Conservation (phyloP, 805 yeast genomes). For the Spathaspora passalidarum region DNA sequence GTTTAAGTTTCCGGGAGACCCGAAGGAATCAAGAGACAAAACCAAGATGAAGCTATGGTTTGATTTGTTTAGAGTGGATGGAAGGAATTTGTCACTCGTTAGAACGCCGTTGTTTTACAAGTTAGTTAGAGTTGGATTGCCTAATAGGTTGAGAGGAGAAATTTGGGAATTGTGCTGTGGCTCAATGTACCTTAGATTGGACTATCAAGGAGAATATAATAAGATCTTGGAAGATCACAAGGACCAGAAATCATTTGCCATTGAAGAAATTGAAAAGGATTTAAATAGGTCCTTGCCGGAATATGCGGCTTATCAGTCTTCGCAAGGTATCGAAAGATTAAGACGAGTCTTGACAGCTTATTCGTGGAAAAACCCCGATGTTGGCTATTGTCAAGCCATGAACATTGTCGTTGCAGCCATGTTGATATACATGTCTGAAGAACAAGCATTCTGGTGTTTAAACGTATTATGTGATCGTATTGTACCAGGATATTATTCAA, state of each 20-base stretch:
- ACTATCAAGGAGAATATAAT: slow-evolving; percentile 58
- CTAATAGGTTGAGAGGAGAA: slow-evolving; percentile 93
- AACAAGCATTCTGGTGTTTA: slow-evolving; percentile 95
- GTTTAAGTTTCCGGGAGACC: slow-evolving; percentile 88
- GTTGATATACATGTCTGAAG: slow-evolving; percentile 85
- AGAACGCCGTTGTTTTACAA: slow-evolving; percentile 76
- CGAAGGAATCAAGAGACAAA: slow-evolving; percentile 72
- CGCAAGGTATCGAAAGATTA: slow-evolving; percentile 80
- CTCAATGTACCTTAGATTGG: slow-evolving; percentile 69
- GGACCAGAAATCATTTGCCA: slow-evolving; percentile 72
- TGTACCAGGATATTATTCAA: slow-evolving; percentile 94
- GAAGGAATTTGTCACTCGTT: slow-evolving; percentile 75
- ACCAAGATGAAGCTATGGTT: slow-evolving; percentile 91
- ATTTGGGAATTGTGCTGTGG: slow-evolving; percentile 94
- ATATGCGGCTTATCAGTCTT: slow-evolving; percentile 86
- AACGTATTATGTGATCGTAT: slow-evolving; percentile 75
- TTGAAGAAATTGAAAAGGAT: slow-evolving; percentile 96
- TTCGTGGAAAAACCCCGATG: slow-evolving; percentile 95
- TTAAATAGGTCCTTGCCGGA: slow-evolving; percentile 93
- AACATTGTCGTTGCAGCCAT: slow-evolving; percentile 84
- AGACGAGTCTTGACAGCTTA: slow-evolving; percentile 90
- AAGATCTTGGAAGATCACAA: slow-evolving; percentile 56
- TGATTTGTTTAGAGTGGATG: slow-evolving; percentile 80
- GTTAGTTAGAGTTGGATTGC: slow-evolving; percentile 85
- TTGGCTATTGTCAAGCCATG: slow-evolving; percentile 99